phyloP scores from a whole-genome alignment of 441 rosid genomes.

The Erodium texanum region DNA sequence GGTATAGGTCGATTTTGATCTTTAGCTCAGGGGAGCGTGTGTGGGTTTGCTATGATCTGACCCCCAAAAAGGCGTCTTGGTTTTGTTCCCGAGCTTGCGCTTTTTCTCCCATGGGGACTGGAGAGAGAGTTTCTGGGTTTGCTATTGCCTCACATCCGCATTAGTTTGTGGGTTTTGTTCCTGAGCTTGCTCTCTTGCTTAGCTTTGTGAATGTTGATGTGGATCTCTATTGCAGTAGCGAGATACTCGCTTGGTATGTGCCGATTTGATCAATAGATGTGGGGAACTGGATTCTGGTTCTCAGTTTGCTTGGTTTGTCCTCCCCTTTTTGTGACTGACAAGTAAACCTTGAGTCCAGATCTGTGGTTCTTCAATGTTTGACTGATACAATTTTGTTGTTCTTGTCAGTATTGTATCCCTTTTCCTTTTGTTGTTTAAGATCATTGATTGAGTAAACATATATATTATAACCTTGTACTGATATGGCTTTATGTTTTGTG shows the following conservation, averaged over 20 bases:
- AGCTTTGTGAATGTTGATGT: not conserved
- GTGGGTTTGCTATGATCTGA: not conserved
- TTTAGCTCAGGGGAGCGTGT: not conserved
- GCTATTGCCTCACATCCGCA: no score
- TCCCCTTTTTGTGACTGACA: not conserved
- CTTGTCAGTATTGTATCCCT: not conserved
- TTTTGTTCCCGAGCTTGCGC: not conserved
- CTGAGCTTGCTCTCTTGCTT: not conserved
- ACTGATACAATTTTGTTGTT: not conserved
- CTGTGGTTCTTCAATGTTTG: not conserved
- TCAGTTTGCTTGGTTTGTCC: not conserved
- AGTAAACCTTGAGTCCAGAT: not conserved
- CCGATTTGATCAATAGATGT: not conserved
- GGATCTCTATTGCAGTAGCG: not conserved
- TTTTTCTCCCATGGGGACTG: no score
- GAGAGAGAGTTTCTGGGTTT: no score
- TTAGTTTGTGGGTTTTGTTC: no score
- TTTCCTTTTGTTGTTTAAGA: not conserved
- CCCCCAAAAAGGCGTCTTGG: not conserved
- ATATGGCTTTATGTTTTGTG: not conserved
- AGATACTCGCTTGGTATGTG: not conserved
- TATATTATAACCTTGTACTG: not conserved
- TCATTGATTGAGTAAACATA: not conserved
- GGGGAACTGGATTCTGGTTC: not conserved
- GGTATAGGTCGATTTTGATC: not conserved